Evolutionary conservation across 768 basidiomycete genomes (phyloP), one percentile per base, ranked within the genome.

Genomic region (Suillus decipiens): DNA sequence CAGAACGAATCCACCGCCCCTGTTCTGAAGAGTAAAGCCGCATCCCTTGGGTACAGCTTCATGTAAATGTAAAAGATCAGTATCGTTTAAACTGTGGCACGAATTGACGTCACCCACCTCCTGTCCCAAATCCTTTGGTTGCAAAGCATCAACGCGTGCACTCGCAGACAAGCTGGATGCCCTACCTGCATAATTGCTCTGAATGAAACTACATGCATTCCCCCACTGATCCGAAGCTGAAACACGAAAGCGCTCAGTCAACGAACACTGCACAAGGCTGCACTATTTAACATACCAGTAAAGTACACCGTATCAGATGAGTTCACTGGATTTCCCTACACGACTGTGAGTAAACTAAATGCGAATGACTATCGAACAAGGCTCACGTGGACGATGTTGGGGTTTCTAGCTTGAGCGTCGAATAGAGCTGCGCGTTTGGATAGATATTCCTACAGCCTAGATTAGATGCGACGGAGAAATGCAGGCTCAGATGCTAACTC

Each of bases 281-380:
- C n/a, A 22, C 51, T 22, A 11, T 34, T 19, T n/a, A 12, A 34
- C 74, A 66, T 75, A 86, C 90, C 91, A 8, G 95, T 87, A 71
- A 99, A 96, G 72, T 98, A 97, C 15, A 97, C 94, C 0, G 96
- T 98, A 73, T 99, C 96, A 1, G 93, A 92, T 1, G 92, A 92
- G 65, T 89, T 85, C 33, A 88, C 80, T 1, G 95, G 95, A 64
- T 87, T 86, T 5, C 96, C 95, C 87, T 93, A 65, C 10, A 36
- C 45, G 59, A n/a, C 17, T 31, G 28, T 67, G 14, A 51, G 33
- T 68, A 59, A 70, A 62, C 33, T 62, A 22, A 51, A 50, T 51
- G 43, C 7, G 59, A 24, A 42, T 61, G 15, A 61, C 15, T 10
- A 50, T 59, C 39, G 12, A 22, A 31, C 37, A 59, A 31, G 22